Evolutionary conservation across 139 green algal species (phyloP), one percentile per base, ranked within the genome.

Genomic region (Volvox reticuliferus): DNA sequence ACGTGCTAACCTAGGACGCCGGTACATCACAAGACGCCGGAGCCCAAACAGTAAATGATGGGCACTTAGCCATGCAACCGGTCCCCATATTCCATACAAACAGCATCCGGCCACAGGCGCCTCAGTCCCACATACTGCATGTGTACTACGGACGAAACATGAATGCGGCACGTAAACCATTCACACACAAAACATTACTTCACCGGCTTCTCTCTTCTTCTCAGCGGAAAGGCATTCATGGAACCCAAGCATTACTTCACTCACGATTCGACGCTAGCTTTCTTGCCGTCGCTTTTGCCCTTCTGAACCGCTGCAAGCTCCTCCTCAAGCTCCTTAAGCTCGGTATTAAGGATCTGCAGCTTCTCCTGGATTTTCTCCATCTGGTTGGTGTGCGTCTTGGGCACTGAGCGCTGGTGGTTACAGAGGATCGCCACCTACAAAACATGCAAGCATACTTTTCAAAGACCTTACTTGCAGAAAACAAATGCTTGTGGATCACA

Each of bases 361-460:
- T 94, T 92, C 35, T 90, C 88, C 80, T 95, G 79, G 30, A 97
- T 88, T 50, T 92, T 93, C 75, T 90, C 93, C 97, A 99, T 99
- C 92, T 98, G 96, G 32, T 80, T 87, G 18, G 91, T 94, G 91
- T 99, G 98, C 30, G 91, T 94, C 92, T 99, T 99, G 90, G 97
- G 95, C 73, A 99, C 97, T 0, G 95, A 94, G 26, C 98, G 96
- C 95, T 99, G 97, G 92, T 99, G 98, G 94, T 99, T 99, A 93
- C 98, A 99, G 89, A 99, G 96, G 55, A 99, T 98, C 88, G 98
- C 98, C 84, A 99, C 98, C 96, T 98, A 92, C 12, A 81, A 35
- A 35, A 81, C 22, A 32, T 75, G 24, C 12, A 75, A n/a, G 44
- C 6, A 75, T 26, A 75, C 9, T 32, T 75, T 75, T 75, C 22